Conservation (phyloP, 1,284 basidiomycete genomes). For the Leccinum fuscescens region DNA sequence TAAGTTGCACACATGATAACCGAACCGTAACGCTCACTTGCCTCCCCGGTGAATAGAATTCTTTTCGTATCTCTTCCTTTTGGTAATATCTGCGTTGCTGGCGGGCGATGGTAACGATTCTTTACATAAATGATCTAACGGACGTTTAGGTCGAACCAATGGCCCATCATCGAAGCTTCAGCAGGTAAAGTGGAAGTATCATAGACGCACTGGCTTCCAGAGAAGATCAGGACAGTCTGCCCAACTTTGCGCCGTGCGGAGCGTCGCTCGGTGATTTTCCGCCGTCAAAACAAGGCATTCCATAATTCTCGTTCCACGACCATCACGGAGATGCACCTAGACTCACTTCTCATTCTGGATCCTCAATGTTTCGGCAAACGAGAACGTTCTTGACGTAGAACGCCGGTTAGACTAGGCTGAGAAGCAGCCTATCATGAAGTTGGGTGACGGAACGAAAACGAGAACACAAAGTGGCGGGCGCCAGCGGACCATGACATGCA, state of each 20-base stretch:
- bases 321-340: not conserved
- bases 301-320: not conserved
- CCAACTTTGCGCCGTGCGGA: not conserved
- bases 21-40: not conserved
- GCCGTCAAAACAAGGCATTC: not conserved
- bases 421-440: not conserved
- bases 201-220: not conserved
- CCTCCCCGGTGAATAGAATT: not conserved
- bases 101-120: not conserved
- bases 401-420: not conserved
- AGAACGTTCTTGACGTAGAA: not conserved
- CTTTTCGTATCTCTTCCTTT: not conserved
- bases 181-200: not conserved
- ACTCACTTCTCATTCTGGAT: not conserved
- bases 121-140: not conserved
- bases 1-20: too few species aligned
- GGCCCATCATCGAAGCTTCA: not conserved
- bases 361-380: not conserved
- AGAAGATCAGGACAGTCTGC: not conserved
- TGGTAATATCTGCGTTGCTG: not conserved
- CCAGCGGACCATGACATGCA: not conserved
- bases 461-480: not conserved
- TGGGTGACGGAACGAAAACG: not conserved
- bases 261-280: not conserved
- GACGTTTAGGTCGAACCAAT: not conserved